Evolutionary conservation across 306 rosid genomes (phyloP).

Genomic region (Malus sieversii): DNA sequence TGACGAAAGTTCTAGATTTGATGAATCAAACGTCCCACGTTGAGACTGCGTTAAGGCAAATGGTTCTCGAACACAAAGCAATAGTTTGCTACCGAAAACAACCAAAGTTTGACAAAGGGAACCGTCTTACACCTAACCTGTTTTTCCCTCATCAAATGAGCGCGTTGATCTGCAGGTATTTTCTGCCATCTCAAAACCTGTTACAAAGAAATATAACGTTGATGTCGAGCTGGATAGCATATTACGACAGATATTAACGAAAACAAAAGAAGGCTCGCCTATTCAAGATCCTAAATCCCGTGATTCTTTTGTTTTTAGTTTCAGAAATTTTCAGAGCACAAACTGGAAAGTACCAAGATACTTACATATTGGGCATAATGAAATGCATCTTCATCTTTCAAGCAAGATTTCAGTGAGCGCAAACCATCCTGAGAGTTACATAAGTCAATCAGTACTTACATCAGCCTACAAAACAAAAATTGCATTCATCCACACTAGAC

Average conservation of each 20-base stretch:
- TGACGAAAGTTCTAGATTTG: no score
- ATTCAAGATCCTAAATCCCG: no score
- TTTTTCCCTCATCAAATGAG: slow-evolving; percentile 80
- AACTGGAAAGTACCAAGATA: background rate
- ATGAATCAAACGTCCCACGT: no score
- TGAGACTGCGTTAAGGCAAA: no score
- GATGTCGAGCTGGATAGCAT: background rate
- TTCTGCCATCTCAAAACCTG: slow-evolving; percentile 90
- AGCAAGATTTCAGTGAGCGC: slow-evolving; percentile 49
- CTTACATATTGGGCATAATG: slow-evolving; percentile 71
- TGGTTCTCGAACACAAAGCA: no score
- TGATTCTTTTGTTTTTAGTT: no score
- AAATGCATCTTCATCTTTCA: slow-evolving; percentile 62
- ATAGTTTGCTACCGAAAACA: no score
- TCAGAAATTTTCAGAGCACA: no score
- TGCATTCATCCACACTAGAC: slow-evolving; percentile 12
- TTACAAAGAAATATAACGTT: slow-evolving; percentile 13
- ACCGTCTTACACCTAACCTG: slow-evolving; percentile 38
- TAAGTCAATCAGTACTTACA: slow-evolving; percentile 4
- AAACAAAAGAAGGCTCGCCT: no score
- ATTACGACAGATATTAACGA: background rate
- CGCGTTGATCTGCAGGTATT: slow-evolving; percentile 87
- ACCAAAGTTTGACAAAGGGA: no score
- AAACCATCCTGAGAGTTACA: slow-evolving; percentile 51
- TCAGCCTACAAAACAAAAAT: slow-evolving; percentile 50